Conservation (phyloP, 2,329 filamentous ascomycete genomes). For the Pseudogymnoascus sp. region DNA sequence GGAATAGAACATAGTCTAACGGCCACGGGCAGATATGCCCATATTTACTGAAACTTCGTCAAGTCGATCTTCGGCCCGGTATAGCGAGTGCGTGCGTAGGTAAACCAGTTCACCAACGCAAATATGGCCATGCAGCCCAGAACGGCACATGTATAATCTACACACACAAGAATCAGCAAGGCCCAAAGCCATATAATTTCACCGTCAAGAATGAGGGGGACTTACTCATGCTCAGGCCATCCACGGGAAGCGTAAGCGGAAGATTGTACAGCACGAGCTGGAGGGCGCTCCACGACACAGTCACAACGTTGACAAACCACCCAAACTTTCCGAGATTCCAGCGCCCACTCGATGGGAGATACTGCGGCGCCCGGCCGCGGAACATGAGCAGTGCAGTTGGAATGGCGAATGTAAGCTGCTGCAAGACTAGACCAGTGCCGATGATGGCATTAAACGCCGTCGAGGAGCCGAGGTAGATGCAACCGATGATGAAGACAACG, state of each 20-base stretch:
- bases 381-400: background rate
- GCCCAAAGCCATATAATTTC: background rate
- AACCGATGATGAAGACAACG: conserved; percentile 59
- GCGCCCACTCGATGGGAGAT: background rate
- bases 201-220: background rate
- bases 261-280: conserved; percentile 3
- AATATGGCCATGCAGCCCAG: background rate
- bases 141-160: conserved; percentile 2
- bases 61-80: conserved; percentile 5
- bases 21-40: background rate
- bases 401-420: conserved; percentile 67
- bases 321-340: background rate
- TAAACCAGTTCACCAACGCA: conserved; percentile 6
- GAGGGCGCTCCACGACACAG: background rate
- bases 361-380: background rate
- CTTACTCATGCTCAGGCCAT: background rate
- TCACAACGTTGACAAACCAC: conserved; percentile 1
- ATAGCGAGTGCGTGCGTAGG: background rate
- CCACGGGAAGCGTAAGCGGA: background rate
- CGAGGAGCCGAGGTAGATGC: conserved; percentile 60
- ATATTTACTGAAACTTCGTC: background rate
- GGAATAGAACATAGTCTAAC: background rate
- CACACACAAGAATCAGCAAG: background rate
- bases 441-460: conserved; percentile 67
- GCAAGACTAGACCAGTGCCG: conserved; percentile 61